Evolutionary conservation across 1,284 basidiomycete genomes (phyloP), one percentile per base, ranked within the genome.

Genomic region (Somion occarium): DNA sequence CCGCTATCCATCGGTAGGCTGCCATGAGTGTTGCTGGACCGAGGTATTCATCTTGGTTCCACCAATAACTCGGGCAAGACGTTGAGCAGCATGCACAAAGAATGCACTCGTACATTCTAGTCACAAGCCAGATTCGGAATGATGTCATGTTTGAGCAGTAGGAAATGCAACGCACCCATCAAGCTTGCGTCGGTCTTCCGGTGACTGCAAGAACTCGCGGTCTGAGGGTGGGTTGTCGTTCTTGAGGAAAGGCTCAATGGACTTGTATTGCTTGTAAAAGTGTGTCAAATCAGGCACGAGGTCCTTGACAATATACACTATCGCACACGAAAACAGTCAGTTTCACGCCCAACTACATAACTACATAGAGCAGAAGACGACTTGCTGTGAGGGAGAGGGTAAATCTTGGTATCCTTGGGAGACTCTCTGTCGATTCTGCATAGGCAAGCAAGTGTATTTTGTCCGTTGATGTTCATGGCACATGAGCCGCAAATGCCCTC

Each of bases 201-300:
- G 84, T 20, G 88, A 89, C 73, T 99, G 96, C 53, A 95, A 74
- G 77, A 86, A 89, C 75, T 96, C 93, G 54, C 69, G 84, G 58
- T 88, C 74, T 56, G 78, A 88, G 2, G 93, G 93, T 1, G 86
- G 85, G 70, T 90, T 93, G 69, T 93, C 88, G 70, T 93, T 93
- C 77, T 96, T 87, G 44, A 97, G 80, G 76, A 85, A 97, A 5
- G 93, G 93, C 72, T 99, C 87, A 70, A 99, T 98, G 38, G 93
- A 95, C 75, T 98, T 98, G 90, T 99, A 98, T 72, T 99, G 96
- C 74, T 99, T 98, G 85, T 96, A 97, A 80, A 94, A 96, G 58
- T 86, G 85, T 11, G 89, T 92, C 58, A 94, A 76, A 73, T 89
- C 85, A 5, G 86, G 93, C 1, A 99, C 93, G 62, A 99, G 86